phyloP scores from a whole-genome alignment of 139 green algal genomes.

The Volvox africanus region DNA sequence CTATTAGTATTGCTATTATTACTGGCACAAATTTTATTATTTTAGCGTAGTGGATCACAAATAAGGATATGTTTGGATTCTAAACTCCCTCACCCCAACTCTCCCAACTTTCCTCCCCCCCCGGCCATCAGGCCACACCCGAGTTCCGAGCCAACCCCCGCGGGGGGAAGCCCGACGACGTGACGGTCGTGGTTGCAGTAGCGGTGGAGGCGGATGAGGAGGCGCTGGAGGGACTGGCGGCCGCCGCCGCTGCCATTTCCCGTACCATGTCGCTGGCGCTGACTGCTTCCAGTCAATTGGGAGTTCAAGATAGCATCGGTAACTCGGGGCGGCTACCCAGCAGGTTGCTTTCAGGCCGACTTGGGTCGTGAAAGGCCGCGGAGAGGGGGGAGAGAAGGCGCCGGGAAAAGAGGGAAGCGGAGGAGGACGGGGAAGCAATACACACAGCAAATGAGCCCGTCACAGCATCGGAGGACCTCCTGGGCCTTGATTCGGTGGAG shows the following conservation, averaged over 20 bases:
- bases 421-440: too few species aligned
- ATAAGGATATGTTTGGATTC: too few species aligned
- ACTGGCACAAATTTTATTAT: too few species aligned
- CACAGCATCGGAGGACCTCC: too few species aligned
- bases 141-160: slow-evolving; percentile 57
- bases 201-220: slow-evolving; percentile 53
- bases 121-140: neutral
- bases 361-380: neutral
- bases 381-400: neutral
- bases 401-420: too few species aligned
- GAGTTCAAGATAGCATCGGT: neutral
- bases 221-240: neutral
- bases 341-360: neutral
- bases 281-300: neutral
- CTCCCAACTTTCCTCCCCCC: too few species aligned
- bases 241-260: neutral
- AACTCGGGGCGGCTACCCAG: neutral
- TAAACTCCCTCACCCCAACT: too few species aligned
- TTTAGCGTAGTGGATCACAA: too few species aligned
- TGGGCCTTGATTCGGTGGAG: too few species aligned
- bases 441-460: too few species aligned
- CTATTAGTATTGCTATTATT: too few species aligned
- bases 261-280: neutral
- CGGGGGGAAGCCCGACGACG: slow-evolving; percentile 91
- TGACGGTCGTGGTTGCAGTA: slow-evolving; percentile 82